phyloP scores from a whole-genome alignment of 1,284 basidiomycete genomes.

The Mycosarcoma mackinlayi region DNA sequence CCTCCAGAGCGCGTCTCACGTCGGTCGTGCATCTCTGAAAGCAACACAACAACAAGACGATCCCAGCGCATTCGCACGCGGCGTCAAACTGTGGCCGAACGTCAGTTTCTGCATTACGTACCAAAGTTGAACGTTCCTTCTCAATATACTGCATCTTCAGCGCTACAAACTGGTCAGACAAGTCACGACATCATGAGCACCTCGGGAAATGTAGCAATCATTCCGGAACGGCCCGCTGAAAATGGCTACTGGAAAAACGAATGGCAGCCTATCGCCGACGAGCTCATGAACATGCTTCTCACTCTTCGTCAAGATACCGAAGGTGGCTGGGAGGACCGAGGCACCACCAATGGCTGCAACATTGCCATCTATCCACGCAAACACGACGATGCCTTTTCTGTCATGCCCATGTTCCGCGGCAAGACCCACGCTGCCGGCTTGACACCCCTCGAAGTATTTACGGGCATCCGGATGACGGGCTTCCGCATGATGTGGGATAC shows the following conservation, averaged over 20 bases:
- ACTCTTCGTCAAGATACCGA: slow-evolving; percentile 39
- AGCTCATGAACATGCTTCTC: slow-evolving; percentile 38
- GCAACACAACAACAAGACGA: no score
- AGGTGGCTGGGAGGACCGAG: slow-evolving; percentile 37
- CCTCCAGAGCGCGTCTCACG: no score
- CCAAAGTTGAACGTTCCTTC: no score
- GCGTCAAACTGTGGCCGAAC: no score
- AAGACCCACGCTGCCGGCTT: slow-evolving; percentile 28
- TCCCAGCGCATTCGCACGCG: no score
- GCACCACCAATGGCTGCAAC: slow-evolving; percentile 21
- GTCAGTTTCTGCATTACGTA: no score
- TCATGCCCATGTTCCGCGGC: slow-evolving; percentile 49
- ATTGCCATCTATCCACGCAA: slow-evolving; percentile 32
- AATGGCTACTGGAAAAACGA: slow-evolving; percentile 46
- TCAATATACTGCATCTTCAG: no score
- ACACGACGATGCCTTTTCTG: slow-evolving; percentile 32
- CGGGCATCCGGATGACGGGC: slow-evolving; percentile 47
- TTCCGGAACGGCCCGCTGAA: slow-evolving; percentile 44
- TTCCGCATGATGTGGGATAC: slow-evolving; percentile 58
- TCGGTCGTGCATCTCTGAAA: no score
- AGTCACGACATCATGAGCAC: slow-evolving; percentile 23
- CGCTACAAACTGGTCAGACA: no score
- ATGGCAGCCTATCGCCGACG: slow-evolving; percentile 26
- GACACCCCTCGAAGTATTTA: slow-evolving; percentile 52
- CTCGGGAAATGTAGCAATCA: slow-evolving; percentile 30